Percentiles rank a stretch among this genome's conserved stretches.
Conservation (phyloP, 2,329 filamentous ascomycete genomes). For the Dactylellina leptospora region DNA sequence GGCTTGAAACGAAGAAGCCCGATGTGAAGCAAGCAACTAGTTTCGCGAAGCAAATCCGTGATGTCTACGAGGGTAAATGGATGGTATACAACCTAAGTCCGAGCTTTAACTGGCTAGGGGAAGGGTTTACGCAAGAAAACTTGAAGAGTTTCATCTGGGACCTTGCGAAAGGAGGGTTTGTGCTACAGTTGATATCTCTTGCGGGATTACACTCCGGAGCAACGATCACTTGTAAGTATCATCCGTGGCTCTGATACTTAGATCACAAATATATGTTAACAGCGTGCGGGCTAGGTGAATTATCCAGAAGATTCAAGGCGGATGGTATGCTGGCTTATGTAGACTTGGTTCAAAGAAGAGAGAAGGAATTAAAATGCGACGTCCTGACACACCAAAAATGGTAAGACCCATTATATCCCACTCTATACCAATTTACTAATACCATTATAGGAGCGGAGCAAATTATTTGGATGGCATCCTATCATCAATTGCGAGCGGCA, state of each 20-base stretch:
- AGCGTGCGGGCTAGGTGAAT: conserved; percentile 65
- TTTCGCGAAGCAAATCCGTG: conserved; percentile 79
- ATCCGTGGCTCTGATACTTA: background rate
- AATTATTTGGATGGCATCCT: conserved; percentile 57
- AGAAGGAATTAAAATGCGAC: conserved; percentile 90
- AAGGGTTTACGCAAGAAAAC: conserved; percentile 84
- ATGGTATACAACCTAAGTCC: conserved; percentile 96
- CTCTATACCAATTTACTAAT: too few relatives aligned
- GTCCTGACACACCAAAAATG: conserved; percentile 96
- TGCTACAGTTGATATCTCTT: conserved; percentile 73
- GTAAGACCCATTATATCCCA: too few relatives aligned
- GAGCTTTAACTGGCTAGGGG: conserved; percentile 98
- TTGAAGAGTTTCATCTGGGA: conserved; percentile 97
- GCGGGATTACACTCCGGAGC: conserved; percentile 74
- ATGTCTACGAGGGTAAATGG: conserved; percentile 74
- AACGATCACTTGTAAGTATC: conserved; percentile 64
- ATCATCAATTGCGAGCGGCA: conserved; percentile 56
- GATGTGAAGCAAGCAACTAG: conserved; percentile 77
- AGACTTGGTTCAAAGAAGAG: conserved; percentile 84
- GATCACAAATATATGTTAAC: background rate
- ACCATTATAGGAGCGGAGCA: conserved; percentile 54
- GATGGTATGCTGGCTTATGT: conserved; percentile 98
- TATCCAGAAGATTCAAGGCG: conserved; percentile 82
- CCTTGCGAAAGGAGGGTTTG: conserved; percentile 85
- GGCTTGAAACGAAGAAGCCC: conserved; percentile 95